A percentile compares a stretch with the other conserved stretches of the same genome.
Evolutionary conservation across 768 basidiomycete genomes (phyloP).

Genomic region (Collybiopsis confluens): DNA sequence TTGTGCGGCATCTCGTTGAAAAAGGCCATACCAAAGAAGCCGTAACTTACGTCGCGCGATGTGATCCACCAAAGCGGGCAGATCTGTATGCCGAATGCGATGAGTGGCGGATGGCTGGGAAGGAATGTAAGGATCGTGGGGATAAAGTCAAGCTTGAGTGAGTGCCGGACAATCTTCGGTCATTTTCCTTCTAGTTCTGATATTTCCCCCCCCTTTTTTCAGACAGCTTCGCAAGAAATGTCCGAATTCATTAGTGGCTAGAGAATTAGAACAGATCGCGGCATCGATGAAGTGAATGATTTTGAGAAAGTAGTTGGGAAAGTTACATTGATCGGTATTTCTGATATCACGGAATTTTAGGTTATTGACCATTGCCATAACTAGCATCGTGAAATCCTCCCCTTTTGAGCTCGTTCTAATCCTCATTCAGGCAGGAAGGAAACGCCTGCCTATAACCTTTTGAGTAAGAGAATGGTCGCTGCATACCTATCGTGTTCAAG

Average conservation of each 20-base stretch:
- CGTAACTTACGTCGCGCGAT: conserved; percentile 69
- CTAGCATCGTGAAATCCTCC: too few species aligned
- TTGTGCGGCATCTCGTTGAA: conserved; percentile 74
- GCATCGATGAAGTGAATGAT: conserved; percentile 58
- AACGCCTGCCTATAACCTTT: too few species aligned
- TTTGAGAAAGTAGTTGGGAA: too few species aligned
- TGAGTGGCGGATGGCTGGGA: conserved; percentile 86
- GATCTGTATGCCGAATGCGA: conserved; percentile 89
- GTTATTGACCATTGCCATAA: too few species aligned
- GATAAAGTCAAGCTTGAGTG: conserved; percentile 85
- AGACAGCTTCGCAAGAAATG: conserved; percentile 71
- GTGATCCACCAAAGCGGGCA: conserved; percentile 76
- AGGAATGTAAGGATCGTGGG: conserved; percentile 84
- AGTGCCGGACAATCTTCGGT: conserved; percentile 21
- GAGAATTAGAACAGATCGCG: conserved; percentile 70
- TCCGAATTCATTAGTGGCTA: conserved; percentile 75
- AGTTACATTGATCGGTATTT: too few species aligned
- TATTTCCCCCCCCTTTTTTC: neutral
- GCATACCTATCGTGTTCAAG: too few species aligned
- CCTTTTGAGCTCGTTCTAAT: too few species aligned
- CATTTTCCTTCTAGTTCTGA: neutral
- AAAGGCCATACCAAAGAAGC: conserved; percentile 78
- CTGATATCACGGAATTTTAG: too few species aligned
- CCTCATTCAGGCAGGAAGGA: too few species aligned
- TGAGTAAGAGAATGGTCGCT: too few species aligned